Conservation (phyloP, 2,329 filamentous ascomycete species). For the Dothistroma pini region DNA sequence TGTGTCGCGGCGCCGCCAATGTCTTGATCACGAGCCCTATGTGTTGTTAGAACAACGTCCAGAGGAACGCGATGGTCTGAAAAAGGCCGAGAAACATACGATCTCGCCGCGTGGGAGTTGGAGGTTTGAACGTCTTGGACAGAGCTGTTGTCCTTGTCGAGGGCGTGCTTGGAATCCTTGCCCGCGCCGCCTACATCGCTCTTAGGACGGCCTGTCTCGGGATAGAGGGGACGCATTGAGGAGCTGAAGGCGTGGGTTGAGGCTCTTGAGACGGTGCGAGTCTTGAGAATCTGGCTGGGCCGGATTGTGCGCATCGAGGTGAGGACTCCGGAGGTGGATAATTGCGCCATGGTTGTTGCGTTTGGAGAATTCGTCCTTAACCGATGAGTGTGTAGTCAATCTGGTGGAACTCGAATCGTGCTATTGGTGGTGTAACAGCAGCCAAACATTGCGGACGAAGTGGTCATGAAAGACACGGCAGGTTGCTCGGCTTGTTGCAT, state of each 20-base stretch:
- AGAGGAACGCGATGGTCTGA: background rate
- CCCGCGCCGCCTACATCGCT: conserved; percentile 17
- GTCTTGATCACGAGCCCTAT: conserved; percentile 32
- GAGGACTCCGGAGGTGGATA: conserved; percentile 39
- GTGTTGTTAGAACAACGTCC: background rate
- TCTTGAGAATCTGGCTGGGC: conserved; percentile 5
- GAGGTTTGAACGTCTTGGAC: conserved; percentile 27
- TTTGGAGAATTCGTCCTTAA: background rate
- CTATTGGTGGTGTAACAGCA: background rate
- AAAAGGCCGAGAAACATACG: conserved; percentile 16
- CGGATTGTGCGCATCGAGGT: conserved; percentile 35
- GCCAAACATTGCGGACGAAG: background rate
- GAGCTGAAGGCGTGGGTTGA: conserved; percentile 14
- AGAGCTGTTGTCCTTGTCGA: conserved; percentile 25
- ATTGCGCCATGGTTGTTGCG: conserved; percentile 29
- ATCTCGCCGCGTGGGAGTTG: conserved; percentile 15
- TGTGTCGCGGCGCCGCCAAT: conserved; percentile 42
- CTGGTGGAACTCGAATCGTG: background rate
- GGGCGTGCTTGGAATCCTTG: conserved; percentile 22
- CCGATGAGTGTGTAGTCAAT: background rate
- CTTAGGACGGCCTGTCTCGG: conserved; percentile 17
- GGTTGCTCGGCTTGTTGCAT: background rate
- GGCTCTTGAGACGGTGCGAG: background rate
- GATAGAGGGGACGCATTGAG: conserved; percentile 1
- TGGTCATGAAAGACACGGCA: background rate